Conservation (phyloP, 352 stramenopile species). For the Pythium volutum region DNA sequence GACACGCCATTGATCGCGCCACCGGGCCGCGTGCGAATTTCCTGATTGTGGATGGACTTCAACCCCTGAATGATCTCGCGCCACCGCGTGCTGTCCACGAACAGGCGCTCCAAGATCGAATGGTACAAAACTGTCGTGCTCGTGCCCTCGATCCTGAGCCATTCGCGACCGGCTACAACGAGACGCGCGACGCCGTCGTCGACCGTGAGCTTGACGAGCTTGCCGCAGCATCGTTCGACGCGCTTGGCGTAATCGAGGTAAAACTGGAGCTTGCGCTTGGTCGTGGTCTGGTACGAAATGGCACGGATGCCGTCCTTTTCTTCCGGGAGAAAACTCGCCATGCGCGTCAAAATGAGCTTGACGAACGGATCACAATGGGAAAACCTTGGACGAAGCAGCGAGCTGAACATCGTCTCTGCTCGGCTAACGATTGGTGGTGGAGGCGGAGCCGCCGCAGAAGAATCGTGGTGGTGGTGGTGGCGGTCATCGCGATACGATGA, state of each 20-base stretch:
- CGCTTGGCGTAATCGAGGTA: slow-evolving; percentile 64
- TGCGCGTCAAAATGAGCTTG: slow-evolving; percentile 41
- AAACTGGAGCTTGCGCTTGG: slow-evolving; percentile 65
- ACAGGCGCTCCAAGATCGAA: slow-evolving; percentile 45
- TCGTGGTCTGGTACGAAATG: slow-evolving; percentile 64
- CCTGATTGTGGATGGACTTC: slow-evolving; percentile 24
- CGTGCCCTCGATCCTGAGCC: slow-evolving; percentile 37
- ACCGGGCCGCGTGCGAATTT: slow-evolving; percentile 13
- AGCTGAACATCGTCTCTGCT: slow-evolving; percentile 3
- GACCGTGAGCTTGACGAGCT: slow-evolving; percentile 42
- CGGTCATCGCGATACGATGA: background rate
- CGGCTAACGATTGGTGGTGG: background rate
- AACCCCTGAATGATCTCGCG: slow-evolving; percentile 38
- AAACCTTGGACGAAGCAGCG: slow-evolving; percentile 38
- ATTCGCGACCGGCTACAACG: slow-evolving; percentile 45
- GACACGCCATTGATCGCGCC: slow-evolving; percentile 30
- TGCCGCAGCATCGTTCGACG: slow-evolving; percentile 38
- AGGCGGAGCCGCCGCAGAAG: background rate
- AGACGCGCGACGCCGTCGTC: slow-evolving; percentile 34
- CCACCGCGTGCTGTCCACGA: slow-evolving; percentile 46
- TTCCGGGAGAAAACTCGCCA: slow-evolving; percentile 53
- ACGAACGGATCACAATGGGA: slow-evolving; percentile 53
- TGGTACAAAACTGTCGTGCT: slow-evolving; percentile 47
- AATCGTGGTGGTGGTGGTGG: background rate
- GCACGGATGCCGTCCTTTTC: slow-evolving; percentile 33